Base-by-base conservation (phyloP, 306 rosid species). In the Cicer chorassanicum region DNA sequence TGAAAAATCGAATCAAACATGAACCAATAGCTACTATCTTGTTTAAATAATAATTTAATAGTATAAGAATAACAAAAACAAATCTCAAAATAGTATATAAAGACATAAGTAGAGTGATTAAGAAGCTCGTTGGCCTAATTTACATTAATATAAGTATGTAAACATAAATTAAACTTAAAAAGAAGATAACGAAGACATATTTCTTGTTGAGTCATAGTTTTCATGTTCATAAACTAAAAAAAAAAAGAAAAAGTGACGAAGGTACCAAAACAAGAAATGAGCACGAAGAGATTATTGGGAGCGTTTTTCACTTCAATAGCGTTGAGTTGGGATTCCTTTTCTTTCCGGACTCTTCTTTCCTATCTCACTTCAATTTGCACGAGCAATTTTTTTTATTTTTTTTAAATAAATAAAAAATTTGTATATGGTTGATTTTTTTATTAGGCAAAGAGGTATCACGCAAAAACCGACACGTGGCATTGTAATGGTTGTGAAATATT, bases 391-490 rank as follows among this genome's bases (percentile, higher is more conserved):
- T 34, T 39, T 18, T 13, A 54, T 9, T 65, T 65, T 18, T 18
- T 29, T 6, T 24, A 24, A 29, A 29, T 29, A 3, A 29, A 29
- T 1, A 29, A 29, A 29, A 21, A 21, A 21, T 21, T 21, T 21
- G 29, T 21, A 21, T 21, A 21, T 21, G 29, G 3, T 48, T 12
- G 1, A 14, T 45, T 61, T 24, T 19, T 42, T 36, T 59, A 64
- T 38, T 65, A 21, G 71, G 46, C 4, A 9, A 7, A 73, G 79
- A 55, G 72, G 81, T 46, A 75, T 81, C 74, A 75, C 76, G 82
- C 11, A 76, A 5, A 56, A 51, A 42, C 13, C 8, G 92, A 81
- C 97, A 87, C 97, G 93, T 89, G 93, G 89, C 82, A 65, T 5
- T 9, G 6, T 60, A 75, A 81, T 55, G 44, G 85, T 84, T 74